Percentiles rank a stretch among this genome's conserved stretches.
Evolutionary conservation across 2,329 filamentous ascomycete genomes (phyloP).

Genomic region (Xylariaceae sp.): DNA sequence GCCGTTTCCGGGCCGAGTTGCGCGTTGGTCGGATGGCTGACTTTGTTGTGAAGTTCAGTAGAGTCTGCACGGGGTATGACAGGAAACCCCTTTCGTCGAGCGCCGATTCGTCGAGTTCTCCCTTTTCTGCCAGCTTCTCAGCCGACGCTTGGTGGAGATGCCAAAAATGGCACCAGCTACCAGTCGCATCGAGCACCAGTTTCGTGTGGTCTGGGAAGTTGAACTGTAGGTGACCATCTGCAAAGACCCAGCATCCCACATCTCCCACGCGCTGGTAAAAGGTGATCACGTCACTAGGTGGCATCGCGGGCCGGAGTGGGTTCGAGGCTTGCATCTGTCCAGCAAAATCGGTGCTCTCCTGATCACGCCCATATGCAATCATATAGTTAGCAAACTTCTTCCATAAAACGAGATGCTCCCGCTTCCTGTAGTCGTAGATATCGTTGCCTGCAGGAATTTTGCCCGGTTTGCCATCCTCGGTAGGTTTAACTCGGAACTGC

Average conservation of each 20-base stretch:
- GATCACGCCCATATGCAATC: conserved; percentile 68
- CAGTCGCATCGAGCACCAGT: conserved; percentile 68
- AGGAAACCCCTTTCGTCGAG: conserved; percentile 66
- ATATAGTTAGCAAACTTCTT: conserved; percentile 72
- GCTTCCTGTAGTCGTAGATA: conserved; percentile 60
- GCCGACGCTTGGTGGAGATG: conserved; percentile 69
- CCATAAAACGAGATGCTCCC: conserved; percentile 62
- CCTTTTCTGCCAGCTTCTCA: conserved; percentile 56
- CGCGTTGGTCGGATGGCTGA: conserved; percentile 42
- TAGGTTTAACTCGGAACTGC: conserved; percentile 51
- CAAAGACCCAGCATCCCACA: conserved; percentile 76
- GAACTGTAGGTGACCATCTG: conserved; percentile 76
- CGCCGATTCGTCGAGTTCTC: conserved; percentile 64
- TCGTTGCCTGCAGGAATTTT: conserved; percentile 60
- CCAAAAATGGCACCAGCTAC: conserved; percentile 73
- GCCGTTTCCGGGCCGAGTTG: conserved; percentile 44
- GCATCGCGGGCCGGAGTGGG: conserved; percentile 37
- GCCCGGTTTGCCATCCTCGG: conserved; percentile 54
- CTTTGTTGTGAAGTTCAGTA: conserved; percentile 61
- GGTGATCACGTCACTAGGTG: conserved; percentile 59
- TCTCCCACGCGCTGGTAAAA: conserved; percentile 80
- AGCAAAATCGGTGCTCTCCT: conserved; percentile 48
- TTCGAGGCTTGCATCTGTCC: conserved; percentile 38
- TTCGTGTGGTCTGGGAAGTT: conserved; percentile 89
- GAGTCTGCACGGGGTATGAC: conserved; percentile 65